Evolutionary conservation across 1,284 basidiomycete species (phyloP), one percentile per base, ranked within the genome.

Genomic region (Neotropicomus parvogracilis): DNA sequence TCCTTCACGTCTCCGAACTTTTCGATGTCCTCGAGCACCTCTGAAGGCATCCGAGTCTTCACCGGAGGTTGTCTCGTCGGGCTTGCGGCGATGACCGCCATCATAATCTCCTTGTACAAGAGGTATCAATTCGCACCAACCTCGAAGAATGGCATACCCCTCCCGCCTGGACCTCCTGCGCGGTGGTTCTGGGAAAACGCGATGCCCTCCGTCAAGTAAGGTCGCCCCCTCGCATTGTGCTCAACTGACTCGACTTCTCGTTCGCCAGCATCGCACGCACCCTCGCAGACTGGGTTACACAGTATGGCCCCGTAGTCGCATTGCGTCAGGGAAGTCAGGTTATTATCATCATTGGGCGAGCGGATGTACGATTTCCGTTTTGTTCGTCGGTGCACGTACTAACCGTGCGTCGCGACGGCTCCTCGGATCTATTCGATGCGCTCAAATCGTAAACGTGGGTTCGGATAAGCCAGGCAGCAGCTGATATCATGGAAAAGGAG

Each of bases 401-500:
- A 31, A 43, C 19, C 10, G 3, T 21, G 14, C 3, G 3, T 27
- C n/a, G 24, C 17, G 6, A 11, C 16, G 6, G 6, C 28, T 10
- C 28, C 10, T 24, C 8, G 5, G 8, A 24, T 24, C 24, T 24
- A 8, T 24, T 24, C 24, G 24, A 8, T 8, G 8, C 6, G 6
- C 4, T 36, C 12, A 12, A 7, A 20, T 24, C n/a, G 13, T 36
- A 12, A 0, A 36, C 20, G 8, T 24, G 24, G 24, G 8, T 24
- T 8, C 24, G 24, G 24, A 24, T 4, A 8, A 24, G 24, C 4
- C 24, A 24, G 24, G 24, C 24, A 4, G 24, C 24, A 8, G 24
- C 24, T 1, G 63, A 66, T 7, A 65, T 72, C 13, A 66, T 71
- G 57, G 70, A 73, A 40, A 72, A 67, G 48, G 53, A 66, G 24